Conservation (phyloP, 2,329 filamentous ascomycete genomes). For the Fonsecaea pedrosoi region DNA sequence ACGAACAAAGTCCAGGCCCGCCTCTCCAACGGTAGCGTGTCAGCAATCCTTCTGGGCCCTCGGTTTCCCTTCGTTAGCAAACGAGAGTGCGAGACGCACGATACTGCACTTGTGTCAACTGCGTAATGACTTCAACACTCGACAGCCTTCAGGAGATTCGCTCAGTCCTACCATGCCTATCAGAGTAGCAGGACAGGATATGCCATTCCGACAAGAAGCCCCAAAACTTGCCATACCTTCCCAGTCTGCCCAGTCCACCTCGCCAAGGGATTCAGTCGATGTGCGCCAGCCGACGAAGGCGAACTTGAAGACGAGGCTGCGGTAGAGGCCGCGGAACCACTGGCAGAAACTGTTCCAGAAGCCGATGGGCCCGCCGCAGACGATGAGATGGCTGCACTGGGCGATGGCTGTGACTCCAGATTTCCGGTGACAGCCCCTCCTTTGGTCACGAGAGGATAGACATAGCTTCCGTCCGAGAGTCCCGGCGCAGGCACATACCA, state of each 20-base stretch:
- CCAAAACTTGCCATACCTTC: not conserved
- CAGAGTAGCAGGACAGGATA: slow-evolving; percentile 2
- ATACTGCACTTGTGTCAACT: too few species aligned
- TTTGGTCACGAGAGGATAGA: slow-evolving; percentile 1
- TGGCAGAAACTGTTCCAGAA: not conserved
- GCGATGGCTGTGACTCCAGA: not conserved
- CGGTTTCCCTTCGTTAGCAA: too few species aligned
- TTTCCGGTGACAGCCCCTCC: not conserved
- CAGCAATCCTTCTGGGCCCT: not conserved
- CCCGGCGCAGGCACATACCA: slow-evolving; percentile 3
- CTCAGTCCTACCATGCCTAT: not conserved
- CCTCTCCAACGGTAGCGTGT: not conserved
- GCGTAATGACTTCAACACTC: not conserved
- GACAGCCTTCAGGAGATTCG: not conserved
- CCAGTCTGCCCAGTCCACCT: not conserved
- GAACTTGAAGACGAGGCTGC: not conserved
- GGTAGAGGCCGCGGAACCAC: not conserved
- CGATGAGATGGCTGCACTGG: not conserved
- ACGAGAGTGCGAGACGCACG: too few species aligned
- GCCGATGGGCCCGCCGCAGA: not conserved
- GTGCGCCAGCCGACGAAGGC: not conserved
- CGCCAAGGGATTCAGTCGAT: not conserved
- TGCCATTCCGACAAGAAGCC: not conserved
- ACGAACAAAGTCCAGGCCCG: not conserved
- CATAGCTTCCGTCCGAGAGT: not conserved